Conservation (phyloP, 768 basidiomycete species). For the Daedaleopsis sinensis region DNA sequence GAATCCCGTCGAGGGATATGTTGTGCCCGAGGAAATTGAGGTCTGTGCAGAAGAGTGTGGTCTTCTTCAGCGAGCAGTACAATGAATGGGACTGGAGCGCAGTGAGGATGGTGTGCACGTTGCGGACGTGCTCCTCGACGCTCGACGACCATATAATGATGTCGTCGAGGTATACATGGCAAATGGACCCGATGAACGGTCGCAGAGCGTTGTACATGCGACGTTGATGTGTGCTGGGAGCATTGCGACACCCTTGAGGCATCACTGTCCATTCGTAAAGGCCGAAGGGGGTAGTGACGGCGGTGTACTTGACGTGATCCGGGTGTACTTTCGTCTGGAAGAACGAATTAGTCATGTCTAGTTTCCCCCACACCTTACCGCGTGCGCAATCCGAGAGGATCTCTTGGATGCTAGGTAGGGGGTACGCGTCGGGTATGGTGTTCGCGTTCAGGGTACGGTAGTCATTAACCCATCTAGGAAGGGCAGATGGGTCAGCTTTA, state of each 20-base stretch:
- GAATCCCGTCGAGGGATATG: conserved; percentile 35
- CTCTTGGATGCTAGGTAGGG: conserved; percentile 22
- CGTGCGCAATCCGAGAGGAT: conserved; percentile 22
- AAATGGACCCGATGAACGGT: conserved; percentile 39
- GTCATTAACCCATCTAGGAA: conserved; percentile 27
- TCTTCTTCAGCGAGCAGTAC: conserved; percentile 33
- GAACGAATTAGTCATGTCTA: conserved; percentile 22
- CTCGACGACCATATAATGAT: conserved; percentile 47
- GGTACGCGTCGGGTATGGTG: conserved; percentile 20
- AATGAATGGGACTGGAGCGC: conserved; percentile 28
- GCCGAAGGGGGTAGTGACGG: conserved; percentile 32
- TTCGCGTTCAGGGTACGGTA: conserved; percentile 22
- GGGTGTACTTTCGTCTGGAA: conserved; percentile 16
- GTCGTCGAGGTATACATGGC: conserved; percentile 49
- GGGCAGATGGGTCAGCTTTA: conserved; percentile 8
- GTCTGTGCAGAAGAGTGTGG: conserved; percentile 28
- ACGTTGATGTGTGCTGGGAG: conserved; percentile 34
- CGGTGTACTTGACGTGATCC: conserved; percentile 23
- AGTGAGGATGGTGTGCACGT: conserved; percentile 26
- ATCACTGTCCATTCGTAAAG: conserved; percentile 47
- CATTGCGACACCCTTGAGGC: conserved; percentile 41
- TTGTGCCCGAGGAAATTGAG: conserved; percentile 37
- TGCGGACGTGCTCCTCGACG: conserved; percentile 29
- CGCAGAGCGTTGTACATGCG: conserved; percentile 37
- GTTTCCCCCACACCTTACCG: conserved; percentile 19